phyloP scores from a whole-genome alignment of 179 eudicot species.

The Actinidia chinensis region DNA sequence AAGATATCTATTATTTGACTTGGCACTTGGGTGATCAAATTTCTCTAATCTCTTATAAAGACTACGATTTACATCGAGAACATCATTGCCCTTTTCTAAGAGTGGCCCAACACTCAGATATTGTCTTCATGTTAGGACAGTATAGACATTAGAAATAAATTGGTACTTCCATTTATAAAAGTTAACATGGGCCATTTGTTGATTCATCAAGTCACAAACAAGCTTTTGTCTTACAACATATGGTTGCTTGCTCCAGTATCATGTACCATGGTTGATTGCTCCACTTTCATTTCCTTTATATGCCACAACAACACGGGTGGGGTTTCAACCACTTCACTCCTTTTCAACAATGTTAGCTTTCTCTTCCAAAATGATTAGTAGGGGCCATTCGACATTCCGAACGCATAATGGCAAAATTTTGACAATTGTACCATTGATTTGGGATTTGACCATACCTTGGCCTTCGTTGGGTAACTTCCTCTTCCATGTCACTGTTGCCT shows the following conservation, averaged over 20 bases:
- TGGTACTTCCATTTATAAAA: neutral
- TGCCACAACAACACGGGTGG: neutral
- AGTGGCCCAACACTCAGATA: conserved; percentile 18
- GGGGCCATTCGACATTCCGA: neutral
- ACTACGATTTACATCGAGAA: neutral
- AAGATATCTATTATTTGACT: conserved; percentile 1
- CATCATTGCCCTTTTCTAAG: conserved; percentile 2
- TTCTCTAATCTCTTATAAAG: conserved; percentile 3
- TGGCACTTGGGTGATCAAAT: conserved; percentile 4
- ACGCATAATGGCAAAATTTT: conserved; percentile 14
- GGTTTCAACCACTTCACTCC: neutral
- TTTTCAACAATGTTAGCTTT: neutral
- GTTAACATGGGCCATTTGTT: neutral
- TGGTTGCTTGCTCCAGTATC: neutral
- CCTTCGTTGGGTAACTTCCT: neutral
- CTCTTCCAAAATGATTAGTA: neutral
- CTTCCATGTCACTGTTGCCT: neutral
- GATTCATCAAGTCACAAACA: conserved; percentile 4
- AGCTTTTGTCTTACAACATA: neutral
- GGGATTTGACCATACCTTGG: neutral
- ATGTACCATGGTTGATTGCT: neutral
- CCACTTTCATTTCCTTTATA: neutral
- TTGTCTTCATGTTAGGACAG: conserved; percentile 16
- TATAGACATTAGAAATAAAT: conserved; percentile 14
- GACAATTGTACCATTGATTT: conserved; percentile 13